Conservation (phyloP, 768 basidiomycete species). For the Hygrophorus russula region DNA sequence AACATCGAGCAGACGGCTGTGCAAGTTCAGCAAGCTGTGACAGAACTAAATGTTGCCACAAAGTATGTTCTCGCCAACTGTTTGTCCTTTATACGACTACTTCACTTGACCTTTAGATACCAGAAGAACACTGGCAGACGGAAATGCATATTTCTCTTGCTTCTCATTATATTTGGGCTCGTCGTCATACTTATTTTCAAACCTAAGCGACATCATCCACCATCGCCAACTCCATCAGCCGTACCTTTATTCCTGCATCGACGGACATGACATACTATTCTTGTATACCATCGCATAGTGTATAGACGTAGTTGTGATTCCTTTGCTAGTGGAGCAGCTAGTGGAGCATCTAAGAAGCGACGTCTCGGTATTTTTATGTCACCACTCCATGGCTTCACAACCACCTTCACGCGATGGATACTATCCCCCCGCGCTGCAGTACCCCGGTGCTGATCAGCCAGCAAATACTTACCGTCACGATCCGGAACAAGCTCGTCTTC, state of each 20-base stretch:
- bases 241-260: conserved; percentile 4
- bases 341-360: too few relatives aligned
- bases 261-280: conserved; percentile 5
- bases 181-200: conserved; percentile 89
- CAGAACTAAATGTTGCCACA: conserved; percentile 75
- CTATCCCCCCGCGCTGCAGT: too few relatives aligned
- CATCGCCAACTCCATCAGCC: conserved; percentile 19
- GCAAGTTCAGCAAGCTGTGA: conserved; percentile 73
- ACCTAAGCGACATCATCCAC: conserved; percentile 46
- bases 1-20: conserved; percentile 90
- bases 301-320: too few relatives aligned
- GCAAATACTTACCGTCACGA: conserved; percentile 5
- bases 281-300: neutral
- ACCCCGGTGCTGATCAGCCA: too few relatives aligned
- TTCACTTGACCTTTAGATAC: conserved; percentile 41
- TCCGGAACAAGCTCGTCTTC: conserved; percentile 14
- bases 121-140: conserved; percentile 90
- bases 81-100: conserved; percentile 1
- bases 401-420: too few relatives aligned
- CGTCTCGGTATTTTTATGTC: too few relatives aligned
- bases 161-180: conserved; percentile 83
- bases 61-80: conserved; percentile 36
- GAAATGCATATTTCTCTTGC: conserved; percentile 84
- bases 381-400: too few relatives aligned
- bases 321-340: too few relatives aligned